phyloP scores from a whole-genome alignment of 768 basidiomycete genomes.

The Suillus ampliporus region DNA sequence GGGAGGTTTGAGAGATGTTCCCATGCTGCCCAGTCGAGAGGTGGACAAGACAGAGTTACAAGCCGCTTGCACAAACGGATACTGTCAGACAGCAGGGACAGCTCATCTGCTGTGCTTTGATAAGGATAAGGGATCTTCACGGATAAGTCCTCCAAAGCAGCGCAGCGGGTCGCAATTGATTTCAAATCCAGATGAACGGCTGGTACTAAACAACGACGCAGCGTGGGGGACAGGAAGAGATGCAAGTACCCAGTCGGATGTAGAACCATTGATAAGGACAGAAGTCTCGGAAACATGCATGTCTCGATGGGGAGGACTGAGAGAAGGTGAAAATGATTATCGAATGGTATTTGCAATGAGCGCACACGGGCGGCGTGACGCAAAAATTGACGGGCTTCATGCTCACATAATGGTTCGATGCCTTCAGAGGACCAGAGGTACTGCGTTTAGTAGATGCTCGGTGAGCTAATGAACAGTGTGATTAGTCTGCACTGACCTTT shows the following conservation, averaged over 20 bases:
- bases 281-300: background rate
- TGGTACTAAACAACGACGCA: background rate
- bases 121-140: background rate
- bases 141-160: background rate
- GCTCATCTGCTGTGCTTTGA: background rate
- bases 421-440: constrained; percentile 3
- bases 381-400: constrained; percentile 4
- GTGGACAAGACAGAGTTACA: constrained; percentile 1
- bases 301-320: constrained; percentile 1
- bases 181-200: constrained; percentile 1
- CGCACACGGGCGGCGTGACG: constrained; percentile 5
- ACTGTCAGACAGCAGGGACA: constrained; percentile 2
- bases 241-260: background rate
- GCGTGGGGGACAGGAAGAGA: background rate
- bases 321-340: constrained; percentile 6
- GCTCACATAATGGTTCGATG: background rate
- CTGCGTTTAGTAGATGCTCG: background rate
- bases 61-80: background rate
- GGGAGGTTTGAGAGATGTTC: background rate
- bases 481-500: constrained; percentile 1
- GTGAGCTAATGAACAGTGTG: background rate
- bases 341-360: constrained; percentile 6
- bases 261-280: constrained; percentile 1
- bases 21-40: constrained; percentile 7
- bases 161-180: background rate